phyloP scores from a whole-genome alignment of 176 grass and related monocot species.

The Luzula sylvatica region DNA sequence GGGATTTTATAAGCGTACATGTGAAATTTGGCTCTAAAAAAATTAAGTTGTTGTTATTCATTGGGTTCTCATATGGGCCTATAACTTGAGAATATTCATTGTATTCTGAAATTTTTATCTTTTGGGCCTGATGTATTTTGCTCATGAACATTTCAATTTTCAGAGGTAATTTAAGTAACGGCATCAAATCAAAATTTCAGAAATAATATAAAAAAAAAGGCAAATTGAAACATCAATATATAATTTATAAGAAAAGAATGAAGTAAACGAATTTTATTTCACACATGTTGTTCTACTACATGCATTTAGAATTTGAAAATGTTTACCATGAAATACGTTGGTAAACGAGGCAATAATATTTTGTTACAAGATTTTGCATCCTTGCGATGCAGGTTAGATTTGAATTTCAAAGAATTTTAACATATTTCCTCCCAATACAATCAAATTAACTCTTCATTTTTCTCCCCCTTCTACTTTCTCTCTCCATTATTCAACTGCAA shows the following conservation, averaged over 20 bases:
- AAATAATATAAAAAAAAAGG: not conserved
- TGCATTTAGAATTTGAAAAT: constrained; percentile 36
- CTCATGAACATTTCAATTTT: no score
- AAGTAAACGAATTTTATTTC: constrained; percentile 20
- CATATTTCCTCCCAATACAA: constrained; percentile 24
- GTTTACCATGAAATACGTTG: constrained; percentile 86
- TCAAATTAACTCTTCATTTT: constrained; percentile 46
- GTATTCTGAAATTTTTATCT: no score
- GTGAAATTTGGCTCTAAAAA: no score
- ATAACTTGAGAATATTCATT: no score
- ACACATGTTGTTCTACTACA: constrained; percentile 32
- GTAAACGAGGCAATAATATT: constrained; percentile 76
- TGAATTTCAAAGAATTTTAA: constrained; percentile 62
- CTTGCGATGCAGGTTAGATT: constrained; percentile 50
- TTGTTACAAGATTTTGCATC: constrained; percentile 59
- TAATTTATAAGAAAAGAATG: not conserved
- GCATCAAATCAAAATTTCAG: not conserved
- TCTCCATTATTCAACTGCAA: constrained; percentile 58
- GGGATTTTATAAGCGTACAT: no score
- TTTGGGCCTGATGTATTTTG: no score
- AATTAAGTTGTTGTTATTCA: no score
- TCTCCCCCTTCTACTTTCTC: constrained; percentile 30
- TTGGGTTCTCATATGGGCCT: no score
- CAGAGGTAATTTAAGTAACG: not conserved
- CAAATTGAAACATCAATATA: not conserved